Percentiles rank a stretch among this genome's conserved stretches.
Evolutionary conservation across 2,329 filamentous ascomycete genomes (phyloP).

Genomic region (Aspergillus ochraceus): DNA sequence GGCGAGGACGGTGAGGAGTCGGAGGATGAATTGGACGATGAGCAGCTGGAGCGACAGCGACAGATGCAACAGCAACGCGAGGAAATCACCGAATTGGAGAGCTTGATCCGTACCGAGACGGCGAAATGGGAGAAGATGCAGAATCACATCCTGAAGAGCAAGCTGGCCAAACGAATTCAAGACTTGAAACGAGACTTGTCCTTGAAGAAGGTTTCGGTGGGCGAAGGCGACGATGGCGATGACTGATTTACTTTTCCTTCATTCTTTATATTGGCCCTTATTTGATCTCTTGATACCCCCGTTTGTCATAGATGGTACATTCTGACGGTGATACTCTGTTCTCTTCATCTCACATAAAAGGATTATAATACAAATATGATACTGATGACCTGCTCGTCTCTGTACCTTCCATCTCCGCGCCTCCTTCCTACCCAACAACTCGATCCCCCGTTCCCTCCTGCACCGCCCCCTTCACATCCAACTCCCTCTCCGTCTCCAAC

Average conservation of each 20-base stretch:
- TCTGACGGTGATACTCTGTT: background rate
- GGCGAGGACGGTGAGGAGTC: slow-evolving; percentile 36
- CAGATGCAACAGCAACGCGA: slow-evolving; percentile 47
- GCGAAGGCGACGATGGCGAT: slow-evolving; percentile 36
- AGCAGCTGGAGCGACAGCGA: slow-evolving; percentile 42
- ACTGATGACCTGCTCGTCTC: too few relatives aligned
- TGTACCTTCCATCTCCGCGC: background rate
- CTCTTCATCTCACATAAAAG: background rate
- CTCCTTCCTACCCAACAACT: slow-evolving; percentile 31
- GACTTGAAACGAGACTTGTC: slow-evolving; percentile 45
- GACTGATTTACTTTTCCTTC: slow-evolving; percentile 18
- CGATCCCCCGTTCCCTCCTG: slow-evolving; percentile 27
- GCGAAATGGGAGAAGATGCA: slow-evolving; percentile 40
- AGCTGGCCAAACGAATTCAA: slow-evolving; percentile 46
- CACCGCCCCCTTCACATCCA: slow-evolving; percentile 31
- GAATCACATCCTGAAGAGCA: slow-evolving; percentile 43
- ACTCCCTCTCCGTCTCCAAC: slow-evolving; percentile 26
- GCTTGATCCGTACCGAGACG: slow-evolving; percentile 39
- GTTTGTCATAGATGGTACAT: slow-evolving; percentile 3
- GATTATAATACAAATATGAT: background rate
- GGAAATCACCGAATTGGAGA: slow-evolving; percentile 45
- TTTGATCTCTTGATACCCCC: slow-evolving; percentile 14
- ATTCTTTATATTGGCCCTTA: background rate
- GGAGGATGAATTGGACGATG: slow-evolving; percentile 44
- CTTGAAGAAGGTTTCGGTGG: slow-evolving; percentile 45